Percentiles rank a stretch among this genome's conserved stretches.
Conservation (phyloP, 106 monocot genomes). For the Ottelia alismoides region DNA sequence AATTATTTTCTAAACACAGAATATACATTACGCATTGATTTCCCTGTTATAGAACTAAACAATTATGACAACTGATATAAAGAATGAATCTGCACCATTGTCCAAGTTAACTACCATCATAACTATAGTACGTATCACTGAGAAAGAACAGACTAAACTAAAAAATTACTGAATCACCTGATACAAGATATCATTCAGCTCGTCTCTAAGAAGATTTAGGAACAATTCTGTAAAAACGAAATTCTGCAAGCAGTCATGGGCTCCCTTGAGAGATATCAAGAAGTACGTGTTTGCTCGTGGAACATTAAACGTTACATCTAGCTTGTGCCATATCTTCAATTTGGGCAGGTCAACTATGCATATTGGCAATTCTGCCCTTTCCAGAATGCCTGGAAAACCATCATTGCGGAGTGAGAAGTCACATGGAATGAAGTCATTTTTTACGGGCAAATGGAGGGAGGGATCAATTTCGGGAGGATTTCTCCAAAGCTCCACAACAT, state of each 20-base stretch:
- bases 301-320: slow-evolving; percentile 79
- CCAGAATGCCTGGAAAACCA: slow-evolving; percentile 9
- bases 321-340: slow-evolving; percentile 83
- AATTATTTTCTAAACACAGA: no score
- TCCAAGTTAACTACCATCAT: no score
- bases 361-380: slow-evolving; percentile 24
- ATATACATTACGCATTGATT: no score
- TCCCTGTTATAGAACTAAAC: no score
- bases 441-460: slow-evolving; percentile 65
- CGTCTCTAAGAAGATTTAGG: slow-evolving; percentile 82
- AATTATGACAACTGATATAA: no score
- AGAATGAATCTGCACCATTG: no score
- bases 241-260: slow-evolving; percentile 42
- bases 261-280: slow-evolving; percentile 81
- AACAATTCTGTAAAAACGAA: slow-evolving; percentile 80
- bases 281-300: slow-evolving; percentile 92
- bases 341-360: slow-evolving; percentile 73
- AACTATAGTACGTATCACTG: no score
- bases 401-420: slow-evolving; percentile 62
- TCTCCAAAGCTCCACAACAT: slow-evolving; percentile 54
- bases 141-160: no score
- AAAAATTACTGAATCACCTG: no score
- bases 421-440: slow-evolving; percentile 83
- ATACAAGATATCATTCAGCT: slow-evolving; percentile 83
- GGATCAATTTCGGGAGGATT: slow-evolving; percentile 42